Evolutionary conservation across 768 basidiomycete species (phyloP), one percentile per base, ranked within the genome.

Genomic region (Suillus lakei): DNA sequence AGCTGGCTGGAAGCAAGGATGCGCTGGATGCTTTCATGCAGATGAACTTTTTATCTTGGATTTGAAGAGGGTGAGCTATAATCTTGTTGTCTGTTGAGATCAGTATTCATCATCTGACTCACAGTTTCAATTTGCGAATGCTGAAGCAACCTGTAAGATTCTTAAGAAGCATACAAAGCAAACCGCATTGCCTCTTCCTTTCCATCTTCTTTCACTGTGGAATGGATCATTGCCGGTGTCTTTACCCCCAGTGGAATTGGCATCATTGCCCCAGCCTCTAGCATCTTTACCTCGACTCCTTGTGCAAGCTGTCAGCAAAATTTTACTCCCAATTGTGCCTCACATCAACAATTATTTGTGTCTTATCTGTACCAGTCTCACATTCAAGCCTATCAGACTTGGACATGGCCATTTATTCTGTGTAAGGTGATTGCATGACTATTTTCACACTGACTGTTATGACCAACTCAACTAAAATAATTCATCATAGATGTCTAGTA

Each of bases 81-180:
- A 60, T 43, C 50, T n/a, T 13, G 28, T 66, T 12, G 2, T 16
- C 55, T 28, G n/a, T 32, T 5, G 0, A 16, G 15, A 16, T 55
- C 23, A 2, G 12, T 59, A 1, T 32, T 28, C 16, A 30, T 64
- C 30, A 56, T 41, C 28, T 68, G 39, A 43, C 48, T 15, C n/a
- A 21, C 41, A 92, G 91, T 93, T 95, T 72, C 91, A 95, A 71
- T 73, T 84, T 43, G 95, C 93, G 8, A 97, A 94, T 72, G 84
- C 90, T 7, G 95, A 97, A 76, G 96, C 95, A 2, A 92, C 91
- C 3, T 87, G 95, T 41, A 98, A 98, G 79, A 95, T 95, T 65
- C 85, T 97, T 60, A 97, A 97, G 83, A 98, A 98, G 73, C 96
- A 96, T 73, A 85, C 92, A 32, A 97, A 97, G 74, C 88, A 93